Base-by-base conservation (phyloP, 306 rosid genomes). In the Urtica urens region DNA sequence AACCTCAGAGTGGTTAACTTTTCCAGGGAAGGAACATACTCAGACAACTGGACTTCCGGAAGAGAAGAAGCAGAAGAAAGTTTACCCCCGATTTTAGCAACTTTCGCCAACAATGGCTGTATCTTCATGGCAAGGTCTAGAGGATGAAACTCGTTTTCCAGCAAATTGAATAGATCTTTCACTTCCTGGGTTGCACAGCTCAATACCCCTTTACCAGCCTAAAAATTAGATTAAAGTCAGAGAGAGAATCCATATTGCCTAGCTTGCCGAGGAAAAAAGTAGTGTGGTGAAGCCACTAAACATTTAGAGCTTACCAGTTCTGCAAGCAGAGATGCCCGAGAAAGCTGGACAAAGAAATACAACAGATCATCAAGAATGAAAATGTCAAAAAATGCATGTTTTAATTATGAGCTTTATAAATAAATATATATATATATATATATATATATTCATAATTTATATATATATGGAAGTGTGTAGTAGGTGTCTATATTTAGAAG, bases 101-200 rank as follows among this genome's bases (percentile, higher is more conserved):
- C 72, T 69, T 82, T 92, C 29, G 70, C 47, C 51, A 92, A 45
- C 59, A 86, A 51, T 17, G 93, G 99, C 53, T 73, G 86, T 23
- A 82, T 71, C 67, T 86, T 92, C 12, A 59, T 3, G 45, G 96
- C 83, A 63, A 92, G 96, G 68, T 85, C 93, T 0, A 90, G 73
- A 22, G 99, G 92, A 19, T 66, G 58, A 70, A 85, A 78, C 20
- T 92, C 99, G 59, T 85, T 85, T 61, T 92, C 99, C 65, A 92
- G 29, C 38, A 82, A 87, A 74, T 85, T 67, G 75, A 73, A 82
- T 38, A 92, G 77, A 69, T 85, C 99, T 60, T 92, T 92, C 40
- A 92, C 92, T 76, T 92, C 99, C 78, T 82, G 99, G 51, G 77
- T 75, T 46, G 85, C 87, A 67, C 96, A 85, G 61, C 92, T 77